Conservation (phyloP, 2,329 filamentous ascomycete genomes). For the Aspergillus tanneri region DNA sequence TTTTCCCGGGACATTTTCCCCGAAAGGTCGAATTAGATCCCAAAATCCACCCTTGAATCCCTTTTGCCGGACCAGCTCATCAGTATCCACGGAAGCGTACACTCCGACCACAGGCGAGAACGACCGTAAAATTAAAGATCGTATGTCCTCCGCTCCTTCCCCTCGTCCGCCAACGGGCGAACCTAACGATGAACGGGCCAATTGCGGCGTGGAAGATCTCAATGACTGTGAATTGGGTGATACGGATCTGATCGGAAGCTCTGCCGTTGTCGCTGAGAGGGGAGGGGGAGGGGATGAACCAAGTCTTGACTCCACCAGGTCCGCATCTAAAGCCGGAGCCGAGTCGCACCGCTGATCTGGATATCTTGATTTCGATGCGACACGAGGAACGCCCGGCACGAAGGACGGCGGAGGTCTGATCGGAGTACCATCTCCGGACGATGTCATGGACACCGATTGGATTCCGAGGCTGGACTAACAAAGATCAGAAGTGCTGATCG, state of each 20-base stretch:
- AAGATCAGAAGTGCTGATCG: conserved; percentile 23
- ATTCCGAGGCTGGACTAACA: conserved; percentile 22
- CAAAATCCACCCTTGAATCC: conserved; percentile 79
- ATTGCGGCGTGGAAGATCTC: conserved; percentile 53
- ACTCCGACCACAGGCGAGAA: conserved; percentile 89
- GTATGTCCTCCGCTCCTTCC: conserved; percentile 55
- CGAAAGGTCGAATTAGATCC: conserved; percentile 85
- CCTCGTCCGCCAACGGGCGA: conserved; percentile 54
- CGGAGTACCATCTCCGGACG: conserved; percentile 62
- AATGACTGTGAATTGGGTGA: conserved; percentile 64
- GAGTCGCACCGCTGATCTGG: conserved; percentile 52
- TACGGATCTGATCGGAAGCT: conserved; percentile 65
- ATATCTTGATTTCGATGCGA: conserved; percentile 60
- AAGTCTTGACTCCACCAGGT: conserved; percentile 53
- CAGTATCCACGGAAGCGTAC: conserved; percentile 81
- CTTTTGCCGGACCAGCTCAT: conserved; percentile 76
- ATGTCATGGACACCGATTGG: conserved; percentile 62
- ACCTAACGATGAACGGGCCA: conserved; percentile 48
- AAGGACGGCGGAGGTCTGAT: conserved; percentile 68
- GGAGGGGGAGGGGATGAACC: conserved; percentile 57
- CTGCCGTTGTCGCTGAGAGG: conserved; percentile 62
- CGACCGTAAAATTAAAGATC: conserved; percentile 71
- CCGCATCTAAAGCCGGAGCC: conserved; percentile 43
- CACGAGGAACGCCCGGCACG: conserved; percentile 63
- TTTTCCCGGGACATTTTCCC: conserved; percentile 81